Evolutionary conservation across 495 filamentous ascomycete species (phyloP), one percentile per base, ranked within the genome.

Genomic region (Glutinoglossum americanum): DNA sequence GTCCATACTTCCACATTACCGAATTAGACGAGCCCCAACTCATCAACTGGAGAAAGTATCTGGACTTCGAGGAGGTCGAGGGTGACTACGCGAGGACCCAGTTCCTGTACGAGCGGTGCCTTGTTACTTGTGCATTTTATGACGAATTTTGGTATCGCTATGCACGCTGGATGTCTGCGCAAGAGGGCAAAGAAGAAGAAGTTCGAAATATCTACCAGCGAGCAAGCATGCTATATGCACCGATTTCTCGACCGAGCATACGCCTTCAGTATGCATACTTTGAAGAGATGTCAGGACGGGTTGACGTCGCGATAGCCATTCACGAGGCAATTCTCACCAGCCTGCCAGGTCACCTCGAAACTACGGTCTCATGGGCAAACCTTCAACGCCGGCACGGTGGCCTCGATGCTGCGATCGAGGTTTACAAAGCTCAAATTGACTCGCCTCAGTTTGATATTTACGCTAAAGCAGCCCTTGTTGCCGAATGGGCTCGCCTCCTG

Each of bases 141-240:
- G 89, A 96, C 51, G 89, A 97, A 64, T 95, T 99, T 69, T 99
- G 92, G 92, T 77, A 93, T 58, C 82, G 92, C 1, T 99, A 94
- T 70, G 88, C 85, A n/a, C 76, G 93, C 17, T 99, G 92, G 92
- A 96, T 99, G 89, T 74, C 75, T 61, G 82, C 80, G 2, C 87
- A 95, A 64, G 63, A 76, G 0, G 78, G 74, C 51, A 94, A 94
- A 66, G 80, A 87, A 57, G 87, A 95, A 64, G 93, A 99, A 65
- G 85, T 92, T 1, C 82, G 93, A 26, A 87, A 84, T 66, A 88
- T 99, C 62, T 97, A 95, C 62, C 84, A 92, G 67, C 81, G 89
- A 56, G 93, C 89, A 11, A 80, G 81, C 60, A 85, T 76, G 57
- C 66, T 94, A 3, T 97, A 82, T 66, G 86, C 88, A 0, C 89